Base-by-base conservation (phyloP, 805 yeast species). In the Lachancea dasiensis region DNA sequence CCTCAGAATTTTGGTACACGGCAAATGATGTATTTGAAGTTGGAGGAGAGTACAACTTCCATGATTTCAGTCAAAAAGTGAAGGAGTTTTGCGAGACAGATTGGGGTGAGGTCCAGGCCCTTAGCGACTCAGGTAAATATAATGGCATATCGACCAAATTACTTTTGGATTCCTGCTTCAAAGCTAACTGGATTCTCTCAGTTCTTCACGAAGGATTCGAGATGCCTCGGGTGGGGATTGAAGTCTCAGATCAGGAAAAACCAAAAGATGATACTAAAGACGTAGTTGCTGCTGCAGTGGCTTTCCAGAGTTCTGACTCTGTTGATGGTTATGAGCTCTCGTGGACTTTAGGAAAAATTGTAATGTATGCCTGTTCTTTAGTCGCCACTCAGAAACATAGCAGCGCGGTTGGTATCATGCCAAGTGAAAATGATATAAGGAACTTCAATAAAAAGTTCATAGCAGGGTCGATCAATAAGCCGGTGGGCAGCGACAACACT, bases 1-100 rank as follows among this genome's bases (percentile, higher is more conserved):
- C 90, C 16, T 85, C 95, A 6, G 98, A 92, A 61, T 92, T 86
- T 64, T 92, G 97, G 97, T 90, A 92, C 57, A 86, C 97, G 1
- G 89, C 96, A 3, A 84, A 87, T 52, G 97, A 90, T 54, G 75
- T 90, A 3, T 89, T 89, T 58, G 77, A 81, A 27, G 72, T 86
- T 65, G 90, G 95, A 3, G 97, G 97, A 10, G 86, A 79, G 39
- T 89, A 89, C 58, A 85, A 85, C 52, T 90, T 79, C 54, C 69
- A 73, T 25, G 65, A 70, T 27, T 86, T 84, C 52, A 81, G 77
- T 54, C 73, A 67, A 24, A 72, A 75, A 36, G 83, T 87, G 3
- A 72, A 73, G 43, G 70, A 71, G 22, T 87, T 79, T 51, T 92
- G 98, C 65, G 80, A 76, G 46, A 69, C 76, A 43, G 76, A 79